Evolutionary conservation across 75 land plant genomes (phyloP), one percentile per base, ranked within the genome.

Genomic region (Sequoiadendron giganteum): DNA sequence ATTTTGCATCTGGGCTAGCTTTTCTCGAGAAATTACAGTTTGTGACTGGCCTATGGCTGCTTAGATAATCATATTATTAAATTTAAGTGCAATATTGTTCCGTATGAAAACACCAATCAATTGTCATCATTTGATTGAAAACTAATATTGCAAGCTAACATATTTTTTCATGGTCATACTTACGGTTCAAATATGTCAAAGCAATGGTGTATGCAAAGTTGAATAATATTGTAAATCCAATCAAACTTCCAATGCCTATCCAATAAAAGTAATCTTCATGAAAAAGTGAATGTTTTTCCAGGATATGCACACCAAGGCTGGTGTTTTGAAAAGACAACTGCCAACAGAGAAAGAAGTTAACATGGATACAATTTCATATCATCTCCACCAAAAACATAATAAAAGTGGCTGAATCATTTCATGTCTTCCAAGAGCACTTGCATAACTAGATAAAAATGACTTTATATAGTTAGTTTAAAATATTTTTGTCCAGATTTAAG

Each of bases 31-130:
- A 30, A 90, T 88, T 25, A 90, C 86, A 79, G 91, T 91, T 86
- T 92, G 93, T 30, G 91, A 68, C 80, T 89, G 90, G 47, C 88
- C 91, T 45, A 91, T 76, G 18, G 93, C 93, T 92, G 89, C 25
- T 48, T 48, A 49, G 3, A 36, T 36, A 15, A 36, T 36, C 0
- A 36, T 36, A 36, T 34, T 30, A 73, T 25, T n/a, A 9, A 32
- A n/a, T 30, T 73, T 30, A 30, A 73, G n/a, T 73, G 14, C 3
- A 73, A 32, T 36, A 34, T 76, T 52, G 15, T 52, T 16, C 13
- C 3, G 36, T 36, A 14, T 76, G 78, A 32, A 32, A 34, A 76
- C 3, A 13, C 38, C 34, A 32, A 76, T 32, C 14, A 36, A 52
- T 52, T 52, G 55, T 52, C 15, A 32, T 76, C 34, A 1, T 76